Evolutionary conservation across 345 rosid genomes (phyloP).

Genomic region (Brassica cretica): DNA sequence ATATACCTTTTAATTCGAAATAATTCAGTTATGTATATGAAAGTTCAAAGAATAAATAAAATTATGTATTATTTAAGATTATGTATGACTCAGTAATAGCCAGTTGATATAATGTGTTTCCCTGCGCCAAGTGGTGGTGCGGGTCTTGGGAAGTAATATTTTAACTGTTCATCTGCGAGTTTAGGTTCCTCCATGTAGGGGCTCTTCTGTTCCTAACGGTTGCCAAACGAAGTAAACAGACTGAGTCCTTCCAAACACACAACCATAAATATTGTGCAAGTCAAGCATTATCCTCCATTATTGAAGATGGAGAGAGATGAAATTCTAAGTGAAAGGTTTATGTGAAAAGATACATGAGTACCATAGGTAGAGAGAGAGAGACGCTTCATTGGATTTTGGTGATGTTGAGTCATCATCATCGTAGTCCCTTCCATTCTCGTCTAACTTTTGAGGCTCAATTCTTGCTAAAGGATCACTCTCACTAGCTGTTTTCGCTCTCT

Average conservation of each 20-base stretch:
- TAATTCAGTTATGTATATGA: not conserved
- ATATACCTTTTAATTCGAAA: not conserved
- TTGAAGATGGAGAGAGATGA: conserved; percentile 1
- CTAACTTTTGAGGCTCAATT: conserved; percentile 44
- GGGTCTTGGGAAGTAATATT: conserved; percentile 58
- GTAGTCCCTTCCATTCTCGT: conserved; percentile 50
- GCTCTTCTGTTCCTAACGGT: conserved; percentile 43
- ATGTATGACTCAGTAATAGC: too few species aligned
- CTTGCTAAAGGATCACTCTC: conserved; percentile 52
- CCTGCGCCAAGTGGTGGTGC: conserved; percentile 56
- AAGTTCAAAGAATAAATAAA: not conserved
- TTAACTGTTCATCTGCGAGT: conserved; percentile 42
- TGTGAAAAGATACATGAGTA: conserved; percentile 54
- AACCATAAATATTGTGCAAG: conserved; percentile 13
- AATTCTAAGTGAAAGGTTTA: not conserved
- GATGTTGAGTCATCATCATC: conserved; percentile 49
- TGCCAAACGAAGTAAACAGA: conserved; percentile 6
- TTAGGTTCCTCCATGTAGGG: conserved; percentile 79
- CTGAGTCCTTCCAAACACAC: not conserved
- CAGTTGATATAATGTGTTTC: too few species aligned
- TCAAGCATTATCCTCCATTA: conserved; percentile 12
- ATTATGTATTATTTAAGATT: too few species aligned
- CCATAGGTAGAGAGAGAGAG: conserved; percentile 41
- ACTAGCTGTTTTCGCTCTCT: conserved; percentile 69
- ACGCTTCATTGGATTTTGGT: conserved; percentile 52